These are phyloP conservation scores for Fusarium sp. DNA, from an alignment of 2,329 filamentous ascomycete species.

Conservation along the genomic window DNA sequence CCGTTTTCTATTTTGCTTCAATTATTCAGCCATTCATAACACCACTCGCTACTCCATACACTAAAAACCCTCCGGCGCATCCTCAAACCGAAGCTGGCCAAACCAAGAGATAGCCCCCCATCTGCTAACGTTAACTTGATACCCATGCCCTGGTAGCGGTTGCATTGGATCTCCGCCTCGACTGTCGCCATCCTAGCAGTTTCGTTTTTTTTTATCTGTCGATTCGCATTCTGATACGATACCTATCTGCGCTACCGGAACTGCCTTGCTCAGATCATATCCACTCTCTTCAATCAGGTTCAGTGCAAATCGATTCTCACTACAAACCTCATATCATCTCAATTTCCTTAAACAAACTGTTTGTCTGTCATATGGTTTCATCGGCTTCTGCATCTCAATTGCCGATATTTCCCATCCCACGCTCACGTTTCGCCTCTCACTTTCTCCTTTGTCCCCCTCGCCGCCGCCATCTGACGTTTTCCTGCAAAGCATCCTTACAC, in stretches of 20 bases:
- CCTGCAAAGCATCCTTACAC: conserved; percentile 23
- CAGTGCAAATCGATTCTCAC: conserved; percentile 8
- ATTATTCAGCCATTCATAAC: conserved; percentile 2
- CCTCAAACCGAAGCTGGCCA: conserved; percentile 18
- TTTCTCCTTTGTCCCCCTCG: conserved; percentile 1
- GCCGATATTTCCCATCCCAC: conserved; percentile 13
- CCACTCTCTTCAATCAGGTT: conserved; percentile 2
- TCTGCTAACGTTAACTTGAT: not conserved
- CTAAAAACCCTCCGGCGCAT: conserved; percentile 29
- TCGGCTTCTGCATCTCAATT: not conserved
- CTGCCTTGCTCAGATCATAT: conserved; percentile 31
- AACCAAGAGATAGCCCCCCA: not conserved
- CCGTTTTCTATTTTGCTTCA: not conserved
- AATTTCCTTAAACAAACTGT: not conserved
- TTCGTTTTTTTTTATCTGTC: conserved; percentile 19
- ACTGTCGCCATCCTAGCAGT: conserved; percentile 19
- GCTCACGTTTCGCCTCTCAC: conserved; percentile 3
- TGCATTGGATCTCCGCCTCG: conserved; percentile 31
- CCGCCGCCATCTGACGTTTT: conserved; percentile 23
- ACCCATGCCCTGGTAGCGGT: conserved; percentile 23
- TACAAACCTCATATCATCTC: conserved; percentile 19
- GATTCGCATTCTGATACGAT: conserved; percentile 24
- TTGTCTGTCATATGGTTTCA: conserved; percentile 16
- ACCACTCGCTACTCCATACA: conserved; percentile 3
- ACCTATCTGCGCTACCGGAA: conserved; percentile 17